Percentiles rank a stretch among this genome's conserved stretches.
phyloP scores from a whole-genome alignment of 1,139 yeast species.

The Yamadazyma epiphylla region DNA sequence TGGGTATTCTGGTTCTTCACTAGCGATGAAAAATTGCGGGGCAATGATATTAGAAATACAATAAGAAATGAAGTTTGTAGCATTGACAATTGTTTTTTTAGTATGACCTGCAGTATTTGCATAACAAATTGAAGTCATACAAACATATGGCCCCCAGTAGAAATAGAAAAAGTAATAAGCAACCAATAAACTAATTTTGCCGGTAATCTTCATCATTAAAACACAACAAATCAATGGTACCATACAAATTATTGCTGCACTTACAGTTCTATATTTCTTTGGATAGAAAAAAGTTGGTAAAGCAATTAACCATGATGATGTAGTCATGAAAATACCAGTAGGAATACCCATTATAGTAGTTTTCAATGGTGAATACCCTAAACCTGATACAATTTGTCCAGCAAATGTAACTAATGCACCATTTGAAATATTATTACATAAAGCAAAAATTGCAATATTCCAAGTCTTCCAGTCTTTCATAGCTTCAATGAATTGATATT shows the following conservation, averaged over 20 bases:
- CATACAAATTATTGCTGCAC: conserved; percentile 19
- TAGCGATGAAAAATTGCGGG: conserved; percentile 21
- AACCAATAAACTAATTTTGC: conserved; percentile 23
- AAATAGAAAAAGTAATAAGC: conserved; percentile 17
- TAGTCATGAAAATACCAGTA: conserved; percentile 34
- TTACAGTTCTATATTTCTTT: conserved; percentile 13
- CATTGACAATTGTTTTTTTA: conserved; percentile 21
- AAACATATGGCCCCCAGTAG: conserved; percentile 19
- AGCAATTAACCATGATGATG: conserved; percentile 10
- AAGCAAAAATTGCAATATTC: conserved; percentile 34
- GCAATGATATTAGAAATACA: conserved; percentile 24
- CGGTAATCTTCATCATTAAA: conserved; percentile 19
- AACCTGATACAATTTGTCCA: conserved; percentile 33
- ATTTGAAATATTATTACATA: conserved; percentile 43
- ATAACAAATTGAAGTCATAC: conserved; percentile 19
- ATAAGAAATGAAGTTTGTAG: conserved; percentile 19
- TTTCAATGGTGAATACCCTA: conserved; percentile 33
- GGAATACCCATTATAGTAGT: conserved; percentile 53
- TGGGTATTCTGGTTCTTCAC: conserved; percentile 19
- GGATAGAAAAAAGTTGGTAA: conserved; percentile 13
- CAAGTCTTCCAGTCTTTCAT: conserved; percentile 46
- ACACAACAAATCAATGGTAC: conserved; percentile 41
- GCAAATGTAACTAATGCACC: conserved; percentile 40
- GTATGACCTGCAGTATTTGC: conserved; percentile 26
- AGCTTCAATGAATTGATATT: conserved; percentile 39